Base-by-base conservation (phyloP, 306 rosid species). In the Glycine soja region DNA sequence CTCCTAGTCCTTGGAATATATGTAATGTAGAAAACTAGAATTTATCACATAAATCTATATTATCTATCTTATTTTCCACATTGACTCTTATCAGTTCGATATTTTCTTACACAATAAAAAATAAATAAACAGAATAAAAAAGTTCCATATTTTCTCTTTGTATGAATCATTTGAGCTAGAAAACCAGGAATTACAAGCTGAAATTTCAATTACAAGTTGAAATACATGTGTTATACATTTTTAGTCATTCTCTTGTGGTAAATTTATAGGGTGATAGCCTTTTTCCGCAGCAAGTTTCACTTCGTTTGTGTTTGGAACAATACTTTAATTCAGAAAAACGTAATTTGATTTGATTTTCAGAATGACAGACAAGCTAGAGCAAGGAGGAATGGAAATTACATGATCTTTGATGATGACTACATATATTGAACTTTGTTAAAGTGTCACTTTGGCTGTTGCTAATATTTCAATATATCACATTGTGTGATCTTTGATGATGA, bases 351-450 rank as follows among this genome's bases (percentile, higher is more conserved):
- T 80, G 45, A 74, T 72, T 43, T 85, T 87, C 90, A 92, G 98
- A 79, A 89, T 74, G 94, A 91, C 16, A 88, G 95, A 85, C 94
- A 95, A 78, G 74, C 89, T 54, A 89, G 89, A 83, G 65, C 89
- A 24, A 88, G 89, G 74, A 93, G 85, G 84, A 87, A 69, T 81
- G 87, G 82, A 84, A 93, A 93, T 78, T 84, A 89, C 87, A 87
- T 85, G 91, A 89, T 89, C 80, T 94, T 89, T 78, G 91, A 92
- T 81, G 94, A 94, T 76, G 97, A 94, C 87, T 90, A 82, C 48
- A 82, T 77, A 65, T 88, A 88, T 66, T 87, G 38, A 68, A 72
- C 5, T 74, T 14, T 45, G 69, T 73, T 66, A 15, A 58, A 0
- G 16, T 8, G 3, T 69, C 40, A 4, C 18, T 32, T 62, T 3